Evolutionary conservation across 2,329 filamentous ascomycete genomes (phyloP).

Genomic region (Colletotrichum gigasporum): DNA sequence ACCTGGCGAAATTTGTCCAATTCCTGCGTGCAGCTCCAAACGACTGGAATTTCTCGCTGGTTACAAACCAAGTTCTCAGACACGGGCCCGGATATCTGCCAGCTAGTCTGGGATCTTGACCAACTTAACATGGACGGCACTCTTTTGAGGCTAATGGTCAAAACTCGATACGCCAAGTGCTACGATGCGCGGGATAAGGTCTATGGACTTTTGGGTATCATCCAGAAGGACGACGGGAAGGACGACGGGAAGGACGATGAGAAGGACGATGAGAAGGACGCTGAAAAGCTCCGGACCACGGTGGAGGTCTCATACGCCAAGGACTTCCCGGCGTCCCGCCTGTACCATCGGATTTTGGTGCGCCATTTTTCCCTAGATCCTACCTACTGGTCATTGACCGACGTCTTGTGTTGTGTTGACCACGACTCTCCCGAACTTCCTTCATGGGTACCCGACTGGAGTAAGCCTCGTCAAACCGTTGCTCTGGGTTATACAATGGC

Average conservation of each 20-base stretch:
- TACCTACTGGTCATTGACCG: not conserved
- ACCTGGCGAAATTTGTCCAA: not conserved
- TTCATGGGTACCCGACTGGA: conserved; percentile 26
- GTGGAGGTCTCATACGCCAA: conserved; percentile 1
- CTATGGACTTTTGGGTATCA: conserved; percentile 17
- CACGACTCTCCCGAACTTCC: conserved; percentile 12
- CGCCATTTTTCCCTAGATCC: not conserved
- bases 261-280: too few species aligned
- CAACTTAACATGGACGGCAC: not conserved
- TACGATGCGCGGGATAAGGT: conserved; percentile 18
- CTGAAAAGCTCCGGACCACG: not conserved
- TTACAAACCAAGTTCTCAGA: not conserved
- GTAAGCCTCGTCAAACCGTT: not conserved
- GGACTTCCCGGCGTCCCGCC: not conserved
- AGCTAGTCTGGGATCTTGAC: conserved; percentile 5
- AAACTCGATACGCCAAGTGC: not conserved
- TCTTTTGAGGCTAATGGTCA: not conserved
- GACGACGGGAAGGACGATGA: too few species aligned
- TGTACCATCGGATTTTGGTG: not conserved
- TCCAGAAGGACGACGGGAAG: too few species aligned
- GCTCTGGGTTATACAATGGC: not conserved
- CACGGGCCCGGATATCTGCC: not conserved
- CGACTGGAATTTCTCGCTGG: conserved; percentile 5
- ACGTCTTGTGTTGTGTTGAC: not conserved
- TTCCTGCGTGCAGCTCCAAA: not conserved